Evolutionary conservation across 129 eudicot species (phyloP).

Genomic region (Artemisia annua): DNA sequence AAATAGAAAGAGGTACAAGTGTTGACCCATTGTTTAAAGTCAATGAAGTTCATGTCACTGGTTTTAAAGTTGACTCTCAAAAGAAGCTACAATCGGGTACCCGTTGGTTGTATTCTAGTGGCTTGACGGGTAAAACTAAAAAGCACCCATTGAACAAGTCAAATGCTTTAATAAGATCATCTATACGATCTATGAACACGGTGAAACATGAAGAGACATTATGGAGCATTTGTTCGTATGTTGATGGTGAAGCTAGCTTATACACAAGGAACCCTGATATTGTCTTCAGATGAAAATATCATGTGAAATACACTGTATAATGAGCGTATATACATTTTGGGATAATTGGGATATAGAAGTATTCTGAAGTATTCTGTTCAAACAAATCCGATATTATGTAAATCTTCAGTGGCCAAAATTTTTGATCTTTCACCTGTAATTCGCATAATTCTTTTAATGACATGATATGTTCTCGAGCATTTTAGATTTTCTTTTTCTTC

Average conservation of each 20-base stretch:
- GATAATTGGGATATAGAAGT: background rate
- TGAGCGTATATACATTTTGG: background rate
- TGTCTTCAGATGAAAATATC: background rate
- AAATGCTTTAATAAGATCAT: slow-evolving; percentile 36
- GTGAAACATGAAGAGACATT: slow-evolving; percentile 33
- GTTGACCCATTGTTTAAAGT: slow-evolving; percentile 43
- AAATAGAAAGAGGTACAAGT: slow-evolving; percentile 34
- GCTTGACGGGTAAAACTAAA: slow-evolving; percentile 41
- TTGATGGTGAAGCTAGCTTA: slow-evolving; percentile 32
- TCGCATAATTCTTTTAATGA: background rate
- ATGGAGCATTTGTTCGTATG: slow-evolving; percentile 64
- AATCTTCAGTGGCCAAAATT: background rate
- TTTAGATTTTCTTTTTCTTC: background rate
- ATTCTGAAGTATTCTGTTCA: background rate
- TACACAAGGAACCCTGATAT: slow-evolving; percentile 12
- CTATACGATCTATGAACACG: slow-evolving; percentile 30
- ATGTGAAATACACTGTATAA: background rate
- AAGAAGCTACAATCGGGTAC: slow-evolving; percentile 51
- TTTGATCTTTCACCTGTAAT: background rate
- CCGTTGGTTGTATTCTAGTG: slow-evolving; percentile 66
- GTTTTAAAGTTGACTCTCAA: slow-evolving; percentile 36
- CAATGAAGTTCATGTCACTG: slow-evolving; percentile 49
- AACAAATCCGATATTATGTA: background rate
- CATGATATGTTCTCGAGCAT: background rate
- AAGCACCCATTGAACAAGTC: slow-evolving; percentile 30